Conservation (phyloP, 345 rosid species). For the Populus davidiana region DNA sequence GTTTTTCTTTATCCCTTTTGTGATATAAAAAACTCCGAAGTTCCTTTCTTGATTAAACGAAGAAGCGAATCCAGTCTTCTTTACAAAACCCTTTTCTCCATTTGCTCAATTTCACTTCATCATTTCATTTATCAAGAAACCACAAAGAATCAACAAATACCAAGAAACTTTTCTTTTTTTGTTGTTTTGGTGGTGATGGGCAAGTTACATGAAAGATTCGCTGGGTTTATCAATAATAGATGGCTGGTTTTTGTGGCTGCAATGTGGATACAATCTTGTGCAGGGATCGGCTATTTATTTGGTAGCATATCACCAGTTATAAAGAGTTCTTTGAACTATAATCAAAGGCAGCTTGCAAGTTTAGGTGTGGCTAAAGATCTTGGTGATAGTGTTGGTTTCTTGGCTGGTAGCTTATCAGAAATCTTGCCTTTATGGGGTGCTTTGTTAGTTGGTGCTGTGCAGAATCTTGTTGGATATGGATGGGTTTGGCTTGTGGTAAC, state of each 20-base stretch:
- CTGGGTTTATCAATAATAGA: slow-evolving; percentile 61
- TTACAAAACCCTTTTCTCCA: not conserved
- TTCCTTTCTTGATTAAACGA: not conserved
- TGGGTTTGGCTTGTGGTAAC: slow-evolving; percentile 95
- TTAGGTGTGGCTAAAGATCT: slow-evolving; percentile 97
- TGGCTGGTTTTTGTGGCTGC: slow-evolving; percentile 97
- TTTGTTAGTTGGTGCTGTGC: slow-evolving; percentile 83
- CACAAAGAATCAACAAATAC: not conserved
- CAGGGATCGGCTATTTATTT: slow-evolving; percentile 88
- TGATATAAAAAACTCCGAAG: not conserved
- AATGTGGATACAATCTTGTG: slow-evolving; percentile 98
- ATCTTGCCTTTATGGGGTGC: slow-evolving; percentile 92
- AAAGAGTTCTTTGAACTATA: slow-evolving; percentile 79
- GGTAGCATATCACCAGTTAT: slow-evolving; percentile 97
- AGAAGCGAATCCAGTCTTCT: not conserved
- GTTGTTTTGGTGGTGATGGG: slow-evolving; percentile 31
- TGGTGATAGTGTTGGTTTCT: slow-evolving; percentile 92
- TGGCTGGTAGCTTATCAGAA: slow-evolving; percentile 88
- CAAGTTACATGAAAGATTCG: slow-evolving; percentile 44
- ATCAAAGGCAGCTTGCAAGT: slow-evolving; percentile 76
- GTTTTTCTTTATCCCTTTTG: not conserved
- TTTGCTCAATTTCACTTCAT: not conserved
- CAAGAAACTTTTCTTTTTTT: not conserved
- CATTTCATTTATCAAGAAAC: not conserved
- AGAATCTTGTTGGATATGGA: slow-evolving; percentile 86